Evolutionary conservation across 2,329 filamentous ascomycete species (phyloP).

Genomic region (Ophiocordyceps sinensis): DNA sequence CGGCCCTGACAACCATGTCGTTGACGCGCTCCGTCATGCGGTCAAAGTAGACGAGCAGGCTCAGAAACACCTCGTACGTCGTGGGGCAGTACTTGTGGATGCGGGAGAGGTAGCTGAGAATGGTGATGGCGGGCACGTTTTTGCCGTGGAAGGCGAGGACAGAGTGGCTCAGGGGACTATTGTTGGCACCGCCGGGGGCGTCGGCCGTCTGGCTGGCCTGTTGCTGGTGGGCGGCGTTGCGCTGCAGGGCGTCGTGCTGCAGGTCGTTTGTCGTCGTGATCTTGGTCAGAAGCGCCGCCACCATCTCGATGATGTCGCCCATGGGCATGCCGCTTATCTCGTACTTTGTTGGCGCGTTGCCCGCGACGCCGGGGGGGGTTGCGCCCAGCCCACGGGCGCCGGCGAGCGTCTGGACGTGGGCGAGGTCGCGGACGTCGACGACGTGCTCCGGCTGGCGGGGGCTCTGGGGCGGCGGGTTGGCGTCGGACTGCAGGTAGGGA

Average conservation of each 20-base stretch:
- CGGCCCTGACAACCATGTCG: constrained; percentile 56
- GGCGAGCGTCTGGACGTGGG: constrained; percentile 81
- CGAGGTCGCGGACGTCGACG: constrained; percentile 76
- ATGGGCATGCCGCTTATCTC: constrained; percentile 98
- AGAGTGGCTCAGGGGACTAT: constrained; percentile 41
- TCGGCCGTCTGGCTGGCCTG: constrained; percentile 34
- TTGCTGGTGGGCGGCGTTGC: constrained; percentile 45
- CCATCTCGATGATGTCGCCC: constrained; percentile 96
- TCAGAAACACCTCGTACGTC: constrained; percentile 95
- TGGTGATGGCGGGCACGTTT: constrained; percentile 94
- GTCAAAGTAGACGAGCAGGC: constrained; percentile 92
- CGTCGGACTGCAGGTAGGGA: neutral
- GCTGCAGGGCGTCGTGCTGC: constrained; percentile 82
- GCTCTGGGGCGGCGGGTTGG: constrained; percentile 1
- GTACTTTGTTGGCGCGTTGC: constrained; percentile 51
- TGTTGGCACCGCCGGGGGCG: constrained; percentile 39
- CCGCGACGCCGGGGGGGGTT: constrained; percentile 27
- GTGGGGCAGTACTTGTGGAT: constrained; percentile 99
- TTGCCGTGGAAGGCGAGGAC: constrained; percentile 96
- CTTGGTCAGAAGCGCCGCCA: constrained; percentile 87
- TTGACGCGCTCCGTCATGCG: constrained; percentile 97
- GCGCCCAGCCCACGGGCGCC: constrained; percentile 55
- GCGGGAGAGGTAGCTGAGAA: constrained; percentile 83
- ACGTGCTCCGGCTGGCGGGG: constrained; percentile 25
- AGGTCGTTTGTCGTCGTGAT: constrained; percentile 94